Evolutionary conservation across 208 protist species (phyloP).

Genomic region (Wallacemonas collosoma): DNA sequence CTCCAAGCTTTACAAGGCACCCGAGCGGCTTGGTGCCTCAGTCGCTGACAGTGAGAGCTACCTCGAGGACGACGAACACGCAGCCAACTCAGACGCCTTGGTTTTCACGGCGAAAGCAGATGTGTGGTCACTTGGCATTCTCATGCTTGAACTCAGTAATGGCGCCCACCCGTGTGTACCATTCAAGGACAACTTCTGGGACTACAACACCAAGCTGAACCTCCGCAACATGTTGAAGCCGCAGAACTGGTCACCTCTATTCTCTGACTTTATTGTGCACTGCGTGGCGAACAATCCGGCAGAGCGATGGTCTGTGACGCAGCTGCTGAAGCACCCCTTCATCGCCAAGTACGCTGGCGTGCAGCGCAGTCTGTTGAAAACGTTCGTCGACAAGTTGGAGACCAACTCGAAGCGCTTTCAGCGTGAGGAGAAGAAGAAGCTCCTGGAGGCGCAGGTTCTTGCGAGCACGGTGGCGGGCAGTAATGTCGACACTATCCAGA

Average conservation of each 20-base stretch:
- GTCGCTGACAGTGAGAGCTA: constrained; percentile 21
- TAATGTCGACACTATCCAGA: constrained; percentile 68
- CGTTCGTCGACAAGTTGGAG: constrained; percentile 77
- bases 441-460: constrained; percentile 75
- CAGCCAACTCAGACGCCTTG: constrained; percentile 37
- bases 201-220: constrained; percentile 72
- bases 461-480: constrained; percentile 66
- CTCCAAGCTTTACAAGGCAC: constrained; percentile 87
- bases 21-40: constrained; percentile 52
- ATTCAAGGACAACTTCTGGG: constrained; percentile 92
- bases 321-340: constrained; percentile 81
- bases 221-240: constrained; percentile 85
- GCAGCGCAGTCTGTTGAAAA: constrained; percentile 66
- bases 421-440: constrained; percentile 54
- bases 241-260: constrained; percentile 63
- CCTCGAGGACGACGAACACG: constrained; percentile 6
- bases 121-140: constrained; percentile 89
- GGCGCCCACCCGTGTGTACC: constrained; percentile 77
- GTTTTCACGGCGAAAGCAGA: constrained; percentile 82
- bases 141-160: constrained; percentile 75
- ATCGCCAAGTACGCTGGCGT: constrained; percentile 64
- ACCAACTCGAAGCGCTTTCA: constrained; percentile 45
- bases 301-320: constrained; percentile 60
- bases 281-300: constrained; percentile 51
- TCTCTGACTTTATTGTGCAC: constrained; percentile 84